A percentile compares a stretch with the other conserved stretches of the same genome.
Evolutionary conservation across 192 early-diverging fungal genomes (phyloP).

Genomic region (Gryganskiella cystojenkinii): DNA sequence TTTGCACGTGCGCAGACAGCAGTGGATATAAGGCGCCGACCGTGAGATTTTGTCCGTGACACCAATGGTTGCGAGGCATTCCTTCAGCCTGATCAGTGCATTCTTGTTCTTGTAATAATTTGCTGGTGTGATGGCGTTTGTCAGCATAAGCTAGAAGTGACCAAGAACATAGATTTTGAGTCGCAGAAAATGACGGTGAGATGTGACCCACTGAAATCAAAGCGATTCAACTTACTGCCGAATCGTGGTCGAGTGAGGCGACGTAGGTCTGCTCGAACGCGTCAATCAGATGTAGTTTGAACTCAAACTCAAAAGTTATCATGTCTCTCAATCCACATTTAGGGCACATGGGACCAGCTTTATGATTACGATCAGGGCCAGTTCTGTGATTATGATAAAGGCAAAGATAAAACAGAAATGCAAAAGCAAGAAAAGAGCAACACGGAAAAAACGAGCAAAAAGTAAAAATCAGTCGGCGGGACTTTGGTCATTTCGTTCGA

Average conservation of each 20-base stretch:
- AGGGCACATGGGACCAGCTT: not conserved
- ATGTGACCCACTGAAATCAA: too few relatives aligned
- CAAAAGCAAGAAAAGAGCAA: too few relatives aligned
- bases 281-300: slow-evolving; percentile 23
- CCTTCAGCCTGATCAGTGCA: not conserved
- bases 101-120: not conserved
- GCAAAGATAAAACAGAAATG: too few relatives aligned
- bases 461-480: too few relatives aligned
- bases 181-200: not conserved
- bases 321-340: not conserved
- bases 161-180: too few relatives aligned
- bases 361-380: not conserved
- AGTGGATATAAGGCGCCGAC: slow-evolving; percentile 17
- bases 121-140: not conserved
- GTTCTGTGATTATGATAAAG: not conserved
- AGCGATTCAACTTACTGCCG: slow-evolving; percentile 10
- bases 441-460: too few relatives aligned
- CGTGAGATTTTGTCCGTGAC: too few relatives aligned
- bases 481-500: not conserved
- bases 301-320: slow-evolving; percentile 1
- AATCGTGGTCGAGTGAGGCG: slow-evolving; percentile 21
- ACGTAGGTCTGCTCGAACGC: slow-evolving; percentile 9
- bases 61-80: too few relatives aligned
- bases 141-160: too few relatives aligned
- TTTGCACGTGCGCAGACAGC: not conserved